These are phyloP conservation scores for Schizothecium vesticola DNA, from an alignment of 495 filamentous ascomycete species.

Conservation along the genomic window DNA sequence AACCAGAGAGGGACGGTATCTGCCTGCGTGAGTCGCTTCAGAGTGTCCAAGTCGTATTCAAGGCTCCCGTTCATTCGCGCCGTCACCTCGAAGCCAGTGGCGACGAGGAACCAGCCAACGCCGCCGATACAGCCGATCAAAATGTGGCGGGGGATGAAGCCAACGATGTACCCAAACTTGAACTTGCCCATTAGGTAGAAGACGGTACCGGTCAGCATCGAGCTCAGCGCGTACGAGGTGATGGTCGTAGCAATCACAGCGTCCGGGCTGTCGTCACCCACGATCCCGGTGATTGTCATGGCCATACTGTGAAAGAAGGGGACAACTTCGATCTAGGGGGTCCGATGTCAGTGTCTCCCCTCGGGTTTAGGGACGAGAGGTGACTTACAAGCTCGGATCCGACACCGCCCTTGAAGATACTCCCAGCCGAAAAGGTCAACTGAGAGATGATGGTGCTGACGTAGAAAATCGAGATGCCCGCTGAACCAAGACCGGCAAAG, in stretches of 20 bases:
- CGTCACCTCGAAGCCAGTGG: constrained; percentile 91
- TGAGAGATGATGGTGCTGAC: constrained; percentile 95
- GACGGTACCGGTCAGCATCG: constrained; percentile 80
- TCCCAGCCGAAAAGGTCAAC: constrained; percentile 83
- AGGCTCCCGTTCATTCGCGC: constrained; percentile 80
- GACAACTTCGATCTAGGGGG: constrained; percentile 77
- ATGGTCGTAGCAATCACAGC: constrained; percentile 90
- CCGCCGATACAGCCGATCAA: constrained; percentile 96
- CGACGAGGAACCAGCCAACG: constrained; percentile 92
- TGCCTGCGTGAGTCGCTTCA: constrained; percentile 60
- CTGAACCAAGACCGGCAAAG: constrained; percentile 76
- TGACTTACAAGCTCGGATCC: constrained; percentile 70
- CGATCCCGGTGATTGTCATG: constrained; percentile 69
- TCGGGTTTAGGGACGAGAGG: not conserved
- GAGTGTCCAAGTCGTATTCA: constrained; percentile 68
- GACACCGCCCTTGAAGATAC: constrained; percentile 84
- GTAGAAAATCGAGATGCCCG: constrained; percentile 98
- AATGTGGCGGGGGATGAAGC: constrained; percentile 94
- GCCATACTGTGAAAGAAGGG: constrained; percentile 98
- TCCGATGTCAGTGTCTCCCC: constrained; percentile 7
- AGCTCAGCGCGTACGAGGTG: constrained; percentile 82
- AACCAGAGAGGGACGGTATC: constrained; percentile 80
- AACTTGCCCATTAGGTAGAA: constrained; percentile 87
- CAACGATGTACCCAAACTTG: constrained; percentile 81
- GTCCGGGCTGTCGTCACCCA: constrained; percentile 75